Base-by-base conservation (phyloP, 495 filamentous ascomycete species). In the Penicillium manginii region DNA sequence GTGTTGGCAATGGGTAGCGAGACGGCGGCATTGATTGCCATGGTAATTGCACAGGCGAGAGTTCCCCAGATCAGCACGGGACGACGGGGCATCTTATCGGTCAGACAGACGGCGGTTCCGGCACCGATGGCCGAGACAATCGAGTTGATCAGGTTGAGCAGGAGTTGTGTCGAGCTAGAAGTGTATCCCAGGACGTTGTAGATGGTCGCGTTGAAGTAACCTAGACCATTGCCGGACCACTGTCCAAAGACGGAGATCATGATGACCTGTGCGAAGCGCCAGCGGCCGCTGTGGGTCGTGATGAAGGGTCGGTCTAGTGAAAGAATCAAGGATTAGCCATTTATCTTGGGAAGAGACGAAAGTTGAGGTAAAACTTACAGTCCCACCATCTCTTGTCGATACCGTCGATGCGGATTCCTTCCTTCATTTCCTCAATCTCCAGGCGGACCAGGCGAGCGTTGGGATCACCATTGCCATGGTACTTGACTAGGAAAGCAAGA, bases 351-450 rank as follows among this genome's bases (percentile, higher is more conserved):
- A 12, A 11, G n/a, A n/a, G 19, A 17, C 6, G 1, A 17, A n/a
- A 9, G 15, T 10, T 47, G 45, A 4, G 33, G 8, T 2, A 39
- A 19, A 49, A 67, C 68, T 58, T 69, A 78, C 83, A 89, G 60
- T 90, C 86, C 82, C 84, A 90, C 80, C 81, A 88, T 52, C 77
- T 80, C 67, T 88, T 87, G 65, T 85, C 82, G 39, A 84, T 77
- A 53, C 81, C 83, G 57, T 85, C 83, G 15, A 76, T 60, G 6
- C 69, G 70, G 53, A 87, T 83, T 53, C 76, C 76, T n/a, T 86
- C 83, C 40, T 71, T 73, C 77, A 86, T 85, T 74, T 87, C 84
- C 22, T 83, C 77, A 7, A 83, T 60, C 61, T 88, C 81, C 15
- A 85, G 76, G 29, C 68, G 72, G 26, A 86, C 84, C 2, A 87